Conservation (phyloP, 768 basidiomycete genomes). For the Hebeloma cylindrosporum region DNA sequence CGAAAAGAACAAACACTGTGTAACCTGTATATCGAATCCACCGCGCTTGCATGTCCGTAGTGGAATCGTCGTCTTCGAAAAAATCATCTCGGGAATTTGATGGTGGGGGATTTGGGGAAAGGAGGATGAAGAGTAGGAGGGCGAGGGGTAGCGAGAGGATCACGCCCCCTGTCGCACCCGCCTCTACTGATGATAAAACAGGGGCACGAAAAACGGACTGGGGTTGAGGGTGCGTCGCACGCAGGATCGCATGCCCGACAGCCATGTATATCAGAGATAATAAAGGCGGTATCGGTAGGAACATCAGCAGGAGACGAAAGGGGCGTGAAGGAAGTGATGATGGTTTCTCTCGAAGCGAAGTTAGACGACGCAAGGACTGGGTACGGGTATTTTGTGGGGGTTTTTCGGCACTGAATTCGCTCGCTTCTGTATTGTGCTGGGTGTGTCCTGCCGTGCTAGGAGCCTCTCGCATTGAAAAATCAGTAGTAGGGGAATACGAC, state of each 20-base stretch:
- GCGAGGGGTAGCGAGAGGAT: constrained; percentile 35
- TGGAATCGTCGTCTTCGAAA: constrained; percentile 33
- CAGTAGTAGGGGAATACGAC: constrained; percentile 11
- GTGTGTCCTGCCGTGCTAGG: constrained; percentile 7
- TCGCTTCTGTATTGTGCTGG: constrained; percentile 6
- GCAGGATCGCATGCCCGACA: constrained; percentile 33
- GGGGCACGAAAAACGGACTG: constrained; percentile 22
- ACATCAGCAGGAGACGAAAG: constrained; percentile 23
- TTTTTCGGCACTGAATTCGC: constrained; percentile 15
- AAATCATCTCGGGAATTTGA: constrained; percentile 30
- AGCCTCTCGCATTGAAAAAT: constrained; percentile 6
- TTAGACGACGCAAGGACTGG: constrained; percentile 5
- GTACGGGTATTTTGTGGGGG: constrained; percentile 9
- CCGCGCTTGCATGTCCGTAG: constrained; percentile 5
- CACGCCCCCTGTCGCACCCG: constrained; percentile 34
- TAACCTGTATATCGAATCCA: constrained; percentile 19
- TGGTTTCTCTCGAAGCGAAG: constrained; percentile 5
- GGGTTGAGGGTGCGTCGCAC: constrained; percentile 15
- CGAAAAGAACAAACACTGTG: constrained; percentile 15
- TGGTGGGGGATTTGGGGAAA: constrained; percentile 22
- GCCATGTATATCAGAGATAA: constrained; percentile 31
- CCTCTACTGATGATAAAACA: constrained; percentile 30
- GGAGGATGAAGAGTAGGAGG: constrained; percentile 30
- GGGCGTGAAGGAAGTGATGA: constrained; percentile 16
- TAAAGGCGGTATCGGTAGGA: constrained; percentile 35